Conservation (phyloP, 768 basidiomycete species). For the Tephrocybe sp. region DNA sequence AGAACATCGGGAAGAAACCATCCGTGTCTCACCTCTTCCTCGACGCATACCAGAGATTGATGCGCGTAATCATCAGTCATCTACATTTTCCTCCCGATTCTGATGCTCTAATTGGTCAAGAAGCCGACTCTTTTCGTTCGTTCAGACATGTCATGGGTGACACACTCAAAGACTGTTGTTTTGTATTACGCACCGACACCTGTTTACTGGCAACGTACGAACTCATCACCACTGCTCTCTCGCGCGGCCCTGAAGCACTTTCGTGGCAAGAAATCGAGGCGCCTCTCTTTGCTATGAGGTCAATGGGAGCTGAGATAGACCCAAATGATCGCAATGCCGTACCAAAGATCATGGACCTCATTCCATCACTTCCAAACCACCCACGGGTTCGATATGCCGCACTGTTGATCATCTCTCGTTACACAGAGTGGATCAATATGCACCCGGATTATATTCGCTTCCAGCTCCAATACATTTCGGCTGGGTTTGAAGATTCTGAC, state of each 20-base stretch:
- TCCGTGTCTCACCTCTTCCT: conserved; percentile 74
- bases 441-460: conserved; percentile 86
- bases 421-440: conserved; percentile 93
- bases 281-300: conserved; percentile 94
- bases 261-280: conserved; percentile 99
- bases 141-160: conserved; percentile 99
- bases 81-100: conserved; percentile 87
- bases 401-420: conserved; percentile 90
- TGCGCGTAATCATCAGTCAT: conserved; percentile 85
- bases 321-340: conserved; percentile 78
- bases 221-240: conserved; percentile 73
- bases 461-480: conserved; percentile 89
- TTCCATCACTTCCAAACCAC: conserved; percentile 86
- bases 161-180: conserved; percentile 97
- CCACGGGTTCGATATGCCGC: conserved; percentile 95
- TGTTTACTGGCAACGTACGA: conserved; percentile 84
- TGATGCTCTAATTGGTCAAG: conserved; percentile 67
- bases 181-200: conserved; percentile 83
- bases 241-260: conserved; percentile 51
- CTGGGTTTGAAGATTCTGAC: conserved; percentile 84
- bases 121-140: conserved; percentile 89
- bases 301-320: conserved; percentile 96
- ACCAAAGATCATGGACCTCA: conserved; percentile 95
- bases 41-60: conserved; percentile 81
- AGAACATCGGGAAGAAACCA: conserved; percentile 76